phyloP scores from a whole-genome alignment of 305 asterid species.

The Solanum hybrid region DNA sequence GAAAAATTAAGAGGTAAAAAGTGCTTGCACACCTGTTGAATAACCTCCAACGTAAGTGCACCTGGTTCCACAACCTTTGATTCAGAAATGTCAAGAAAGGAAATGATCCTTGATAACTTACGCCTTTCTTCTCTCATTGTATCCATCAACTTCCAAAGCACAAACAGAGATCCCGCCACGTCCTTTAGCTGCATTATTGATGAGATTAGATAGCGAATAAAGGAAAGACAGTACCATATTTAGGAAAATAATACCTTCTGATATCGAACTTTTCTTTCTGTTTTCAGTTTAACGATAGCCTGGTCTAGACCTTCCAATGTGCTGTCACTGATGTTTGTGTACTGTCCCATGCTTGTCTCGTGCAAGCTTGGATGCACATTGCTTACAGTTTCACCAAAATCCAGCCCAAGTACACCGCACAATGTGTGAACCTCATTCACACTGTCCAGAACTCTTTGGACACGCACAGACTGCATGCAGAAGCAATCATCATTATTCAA shows the following conservation, averaged over 20 bases:
- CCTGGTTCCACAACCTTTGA: conserved; percentile 59
- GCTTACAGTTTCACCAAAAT: conserved; percentile 65
- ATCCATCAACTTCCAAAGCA: conserved; percentile 92
- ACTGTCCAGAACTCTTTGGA: conserved; percentile 61
- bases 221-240: neutral
- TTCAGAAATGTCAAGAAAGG: conserved; percentile 49
- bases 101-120: conserved; percentile 45
- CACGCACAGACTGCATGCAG: conserved; percentile 64
- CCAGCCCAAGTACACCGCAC: conserved; percentile 65
- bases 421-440: conserved; percentile 86
- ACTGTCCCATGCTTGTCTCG: conserved; percentile 48
- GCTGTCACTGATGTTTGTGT: conserved; percentile 68
- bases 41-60: conserved; percentile 55
- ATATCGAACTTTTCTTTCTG: conserved; percentile 63
- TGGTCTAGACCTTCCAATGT: conserved; percentile 73
- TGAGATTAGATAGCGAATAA: conserved; percentile 17
- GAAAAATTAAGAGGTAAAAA: neutral
- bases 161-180: conserved; percentile 53
- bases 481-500: neutral
- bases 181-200: conserved; percentile 65
- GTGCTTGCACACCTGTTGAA: conserved; percentile 52
- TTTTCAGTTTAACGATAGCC: conserved; percentile 53
- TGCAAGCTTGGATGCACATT: conserved; percentile 87
- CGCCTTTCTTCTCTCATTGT: conserved; percentile 50
- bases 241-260: conserved; percentile 50